A percentile compares a stretch with the other conserved stretches of the same genome.
Conservation (phyloP, 139 green algal species). For the Coccomyxa sp. region DNA sequence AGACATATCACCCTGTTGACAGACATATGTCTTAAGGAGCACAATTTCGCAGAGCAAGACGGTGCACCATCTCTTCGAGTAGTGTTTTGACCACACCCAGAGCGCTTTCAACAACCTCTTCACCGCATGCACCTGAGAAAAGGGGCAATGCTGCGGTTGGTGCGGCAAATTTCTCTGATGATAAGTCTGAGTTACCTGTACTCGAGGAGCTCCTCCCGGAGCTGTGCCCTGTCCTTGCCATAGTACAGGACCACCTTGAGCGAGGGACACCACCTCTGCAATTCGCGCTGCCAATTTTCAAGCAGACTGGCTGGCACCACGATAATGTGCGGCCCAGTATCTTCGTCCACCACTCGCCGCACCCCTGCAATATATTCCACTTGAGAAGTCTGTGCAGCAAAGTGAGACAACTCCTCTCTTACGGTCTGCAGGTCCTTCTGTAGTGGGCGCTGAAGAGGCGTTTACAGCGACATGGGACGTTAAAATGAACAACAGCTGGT, state of each 20-base stretch:
- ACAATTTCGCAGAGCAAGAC: too few relatives aligned
- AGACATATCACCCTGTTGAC: too few relatives aligned
- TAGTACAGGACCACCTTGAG: constrained; percentile 77
- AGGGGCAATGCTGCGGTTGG: too few relatives aligned
- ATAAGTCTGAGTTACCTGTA: not conserved
- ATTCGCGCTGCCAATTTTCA: constrained; percentile 87
- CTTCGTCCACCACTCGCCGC: constrained; percentile 20
- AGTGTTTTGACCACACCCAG: too few relatives aligned
- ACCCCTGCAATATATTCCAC: constrained; percentile 7
- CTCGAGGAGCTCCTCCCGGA: constrained; percentile 42
- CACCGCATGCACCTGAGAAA: too few relatives aligned
- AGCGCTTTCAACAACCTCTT: too few relatives aligned
- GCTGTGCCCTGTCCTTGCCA: constrained; percentile 51
- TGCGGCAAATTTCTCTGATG: too few relatives aligned
- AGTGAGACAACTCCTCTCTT: not conserved
- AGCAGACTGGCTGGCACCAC: constrained; percentile 72
- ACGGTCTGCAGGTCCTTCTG: not conserved
- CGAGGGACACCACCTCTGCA: constrained; percentile 63
- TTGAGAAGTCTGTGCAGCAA: not conserved
- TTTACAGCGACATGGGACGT: not conserved
- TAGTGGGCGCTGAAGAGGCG: not conserved
- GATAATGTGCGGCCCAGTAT: constrained; percentile 59
- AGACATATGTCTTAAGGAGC: too few relatives aligned
- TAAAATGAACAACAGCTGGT: not conserved
- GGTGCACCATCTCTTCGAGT: too few relatives aligned